Percentiles rank a stretch among this genome's conserved stretches.
Evolutionary conservation across 176 grass and related monocot species (phyloP).

Genomic region (Panicum miliaceum): DNA sequence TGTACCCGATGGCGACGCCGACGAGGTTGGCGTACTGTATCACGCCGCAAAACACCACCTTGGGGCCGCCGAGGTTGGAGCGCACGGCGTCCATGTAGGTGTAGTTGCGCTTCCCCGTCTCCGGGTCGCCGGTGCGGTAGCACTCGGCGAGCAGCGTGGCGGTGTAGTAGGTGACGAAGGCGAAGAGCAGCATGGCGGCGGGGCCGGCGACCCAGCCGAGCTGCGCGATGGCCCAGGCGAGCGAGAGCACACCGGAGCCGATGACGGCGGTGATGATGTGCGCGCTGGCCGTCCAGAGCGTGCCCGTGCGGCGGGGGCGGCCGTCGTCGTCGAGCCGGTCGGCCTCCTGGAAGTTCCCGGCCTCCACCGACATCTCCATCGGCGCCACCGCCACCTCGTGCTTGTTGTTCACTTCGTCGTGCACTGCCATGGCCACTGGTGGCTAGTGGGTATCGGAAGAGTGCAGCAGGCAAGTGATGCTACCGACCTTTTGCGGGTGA

Average conservation of each 20-base stretch:
- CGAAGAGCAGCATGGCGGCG: conserved; percentile 52
- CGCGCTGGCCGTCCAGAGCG: conserved; percentile 56
- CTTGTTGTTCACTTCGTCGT: background rate
- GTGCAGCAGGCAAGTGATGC: background rate
- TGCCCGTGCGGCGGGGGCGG: conserved; percentile 31
- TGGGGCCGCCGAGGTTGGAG: conserved; percentile 51
- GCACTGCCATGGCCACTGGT: background rate
- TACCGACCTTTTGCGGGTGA: background rate
- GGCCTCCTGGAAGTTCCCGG: conserved; percentile 4
- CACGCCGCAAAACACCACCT: conserved; percentile 40
- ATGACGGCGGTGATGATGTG: conserved; percentile 64
- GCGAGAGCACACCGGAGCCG: conserved; percentile 59
- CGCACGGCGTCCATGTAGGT: conserved; percentile 59
- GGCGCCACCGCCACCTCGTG: background rate
- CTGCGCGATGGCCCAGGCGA: conserved; percentile 58
- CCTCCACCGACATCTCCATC: conserved; percentile 46
- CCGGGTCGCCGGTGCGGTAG: conserved; percentile 51
- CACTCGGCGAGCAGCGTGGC: conserved; percentile 55
- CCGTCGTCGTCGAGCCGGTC: conserved; percentile 48
- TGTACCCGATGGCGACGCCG: conserved; percentile 56
- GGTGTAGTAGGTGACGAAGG: conserved; percentile 52
- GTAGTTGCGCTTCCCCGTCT: conserved; percentile 50
- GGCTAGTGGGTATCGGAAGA: background rate
- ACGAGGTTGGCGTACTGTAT: conserved; percentile 59
- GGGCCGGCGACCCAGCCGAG: conserved; percentile 62